Percentiles rank a stretch among this genome's conserved stretches.
These are phyloP conservation scores for Exophiala lecanii-corni DNA, from an alignment of 2,329 filamentous ascomycete genomes.

Conservation along the genomic window DNA sequence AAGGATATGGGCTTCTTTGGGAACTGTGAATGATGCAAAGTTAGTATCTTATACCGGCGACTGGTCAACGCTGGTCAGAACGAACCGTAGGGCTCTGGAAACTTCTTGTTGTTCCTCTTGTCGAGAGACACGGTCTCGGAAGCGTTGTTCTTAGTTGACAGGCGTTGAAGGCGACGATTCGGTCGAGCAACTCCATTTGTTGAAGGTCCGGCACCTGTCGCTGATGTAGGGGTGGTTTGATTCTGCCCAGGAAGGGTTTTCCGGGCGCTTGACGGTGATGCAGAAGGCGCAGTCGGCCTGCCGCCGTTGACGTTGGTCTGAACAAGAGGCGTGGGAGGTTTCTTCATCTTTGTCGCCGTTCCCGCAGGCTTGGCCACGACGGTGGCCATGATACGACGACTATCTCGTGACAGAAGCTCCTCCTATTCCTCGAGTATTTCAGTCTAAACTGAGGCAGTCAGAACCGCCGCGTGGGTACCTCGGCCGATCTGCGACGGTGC, in stretches of 20 bases:
- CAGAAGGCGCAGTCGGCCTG: constrained; percentile 54
- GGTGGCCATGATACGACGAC: constrained; percentile 18
- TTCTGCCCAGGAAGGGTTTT: constrained; percentile 49
- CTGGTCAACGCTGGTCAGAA: not conserved
- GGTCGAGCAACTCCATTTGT: constrained; percentile 31
- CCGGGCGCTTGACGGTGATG: constrained; percentile 51
- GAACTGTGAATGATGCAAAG: constrained; percentile 49
- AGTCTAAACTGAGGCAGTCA: constrained; percentile 10
- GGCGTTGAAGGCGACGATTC: constrained; percentile 45
- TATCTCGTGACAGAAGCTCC: not conserved
- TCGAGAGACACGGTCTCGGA: constrained; percentile 29
- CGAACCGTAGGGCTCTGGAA: constrained; percentile 45
- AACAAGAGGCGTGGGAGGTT: constrained; percentile 47
- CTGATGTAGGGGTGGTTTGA: constrained; percentile 14
- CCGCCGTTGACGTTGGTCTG: constrained; percentile 58
- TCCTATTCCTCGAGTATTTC: constrained; percentile 4
- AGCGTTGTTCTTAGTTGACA: constrained; percentile 31
- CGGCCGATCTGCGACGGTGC: constrained; percentile 20
- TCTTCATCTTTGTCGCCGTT: constrained; percentile 27
- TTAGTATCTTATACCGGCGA: not conserved
- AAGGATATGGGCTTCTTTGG: constrained; percentile 73
- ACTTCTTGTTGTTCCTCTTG: constrained; percentile 34
- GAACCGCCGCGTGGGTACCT: constrained; percentile 13
- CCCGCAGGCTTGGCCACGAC: constrained; percentile 22
- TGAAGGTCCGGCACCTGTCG: constrained; percentile 40